These are phyloP conservation scores for Ganoderma multipileum DNA, from an alignment of 1,284 basidiomycete genomes.

Conservation along the genomic window DNA sequence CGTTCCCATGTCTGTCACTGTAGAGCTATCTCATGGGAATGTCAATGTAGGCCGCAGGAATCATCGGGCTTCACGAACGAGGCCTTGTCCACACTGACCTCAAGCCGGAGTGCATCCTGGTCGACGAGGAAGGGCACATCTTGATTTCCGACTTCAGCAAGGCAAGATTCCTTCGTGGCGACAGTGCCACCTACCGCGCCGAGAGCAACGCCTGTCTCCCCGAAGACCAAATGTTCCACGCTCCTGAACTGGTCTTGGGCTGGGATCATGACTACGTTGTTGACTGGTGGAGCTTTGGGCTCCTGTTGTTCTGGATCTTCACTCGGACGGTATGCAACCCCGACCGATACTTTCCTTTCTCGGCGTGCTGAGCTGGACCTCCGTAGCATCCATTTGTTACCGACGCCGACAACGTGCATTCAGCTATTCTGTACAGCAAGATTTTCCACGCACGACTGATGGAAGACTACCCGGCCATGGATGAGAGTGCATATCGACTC, in stretches of 20 bases:
- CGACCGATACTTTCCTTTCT: neutral
- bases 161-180: constrained; percentile 50
- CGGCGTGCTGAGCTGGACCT: neutral
- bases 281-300: constrained; percentile 87
- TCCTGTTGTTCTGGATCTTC: constrained; percentile 76
- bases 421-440: constrained; percentile 32
- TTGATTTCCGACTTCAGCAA: constrained; percentile 51
- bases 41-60: constrained; percentile 30
- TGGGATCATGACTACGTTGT: constrained; percentile 77
- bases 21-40: neutral
- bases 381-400: constrained; percentile 47
- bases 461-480: constrained; percentile 34
- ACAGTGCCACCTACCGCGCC: neutral
- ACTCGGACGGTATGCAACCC: constrained; percentile 53
- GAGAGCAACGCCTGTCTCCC: neutral
- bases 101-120: constrained; percentile 68
- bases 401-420: constrained; percentile 27
- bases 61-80: constrained; percentile 36
- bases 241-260: constrained; percentile 76
- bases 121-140: constrained; percentile 69
- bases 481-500: constrained; percentile 45
- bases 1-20: neutral
- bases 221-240: constrained; percentile 57
- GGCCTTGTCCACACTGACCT: constrained; percentile 47
- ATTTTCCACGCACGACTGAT: constrained; percentile 34